Evolutionary conservation across 2,329 filamentous ascomycete genomes (phyloP).

Genomic region (Ustilaginoidea virens): DNA sequence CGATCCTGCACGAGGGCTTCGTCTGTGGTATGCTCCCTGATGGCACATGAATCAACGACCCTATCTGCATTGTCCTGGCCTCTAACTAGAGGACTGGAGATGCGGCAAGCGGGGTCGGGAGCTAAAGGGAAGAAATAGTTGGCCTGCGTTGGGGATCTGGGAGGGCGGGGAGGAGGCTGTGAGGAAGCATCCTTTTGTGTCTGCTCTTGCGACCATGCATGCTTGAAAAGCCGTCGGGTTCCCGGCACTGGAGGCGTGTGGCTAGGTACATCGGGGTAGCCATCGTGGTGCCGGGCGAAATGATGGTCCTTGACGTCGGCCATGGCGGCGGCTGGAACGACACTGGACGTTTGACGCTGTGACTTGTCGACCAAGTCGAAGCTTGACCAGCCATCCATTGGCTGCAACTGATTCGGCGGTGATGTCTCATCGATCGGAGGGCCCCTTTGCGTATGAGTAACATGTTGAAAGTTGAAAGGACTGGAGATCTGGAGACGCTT

Average conservation of each 20-base stretch:
- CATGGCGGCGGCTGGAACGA: constrained; percentile 18
- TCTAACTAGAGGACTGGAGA: constrained; percentile 41
- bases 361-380: background rate
- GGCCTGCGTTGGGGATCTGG: constrained; percentile 26
- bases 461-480: constrained; percentile 53
- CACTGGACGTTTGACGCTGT: background rate
- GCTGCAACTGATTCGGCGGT: background rate
- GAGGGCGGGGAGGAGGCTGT: constrained; percentile 27
- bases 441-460: constrained; percentile 41
- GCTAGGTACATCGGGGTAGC: constrained; percentile 7
- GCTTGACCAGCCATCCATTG: background rate
- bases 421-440: constrained; percentile 22
- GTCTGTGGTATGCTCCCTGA: constrained; percentile 6
- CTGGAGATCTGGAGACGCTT: constrained; percentile 41
- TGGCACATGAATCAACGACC: too few relatives aligned
- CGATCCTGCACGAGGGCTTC: too few relatives aligned
- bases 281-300: background rate
- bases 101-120: constrained; percentile 34
- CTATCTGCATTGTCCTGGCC: too few relatives aligned
- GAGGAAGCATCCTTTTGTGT: constrained; percentile 30
- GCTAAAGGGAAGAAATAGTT: constrained; percentile 17
- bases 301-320: background rate
- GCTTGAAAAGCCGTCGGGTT: constrained; percentile 23
- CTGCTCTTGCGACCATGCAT: constrained; percentile 33
- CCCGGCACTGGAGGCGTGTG: constrained; percentile 10